Evolutionary conservation across 805 yeast species (phyloP).

Genomic region (Wickerhamomyces mucosus): DNA sequence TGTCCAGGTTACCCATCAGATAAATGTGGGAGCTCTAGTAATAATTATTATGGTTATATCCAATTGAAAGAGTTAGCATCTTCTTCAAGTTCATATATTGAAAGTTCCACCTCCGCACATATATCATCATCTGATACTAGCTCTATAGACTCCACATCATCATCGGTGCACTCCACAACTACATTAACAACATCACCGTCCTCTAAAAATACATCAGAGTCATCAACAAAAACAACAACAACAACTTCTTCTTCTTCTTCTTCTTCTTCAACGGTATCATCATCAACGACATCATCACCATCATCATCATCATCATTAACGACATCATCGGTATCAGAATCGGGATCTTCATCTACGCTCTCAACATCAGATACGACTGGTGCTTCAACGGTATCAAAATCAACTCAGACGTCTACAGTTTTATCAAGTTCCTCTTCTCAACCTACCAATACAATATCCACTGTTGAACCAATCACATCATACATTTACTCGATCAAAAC

Average conservation of each 20-base stretch:
- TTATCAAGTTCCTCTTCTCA: conserved; percentile 1
- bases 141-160: too few relatives aligned
- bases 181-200: neutral
- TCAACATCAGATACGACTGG: conserved; percentile 16
- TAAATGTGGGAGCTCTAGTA: conserved; percentile 30
- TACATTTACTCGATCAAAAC: conserved; percentile 26
- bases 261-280: neutral
- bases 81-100: conserved; percentile 1
- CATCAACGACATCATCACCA: conserved; percentile 3
- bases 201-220: neutral
- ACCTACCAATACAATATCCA: conserved; percentile 3
- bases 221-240: neutral
- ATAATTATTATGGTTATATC: conserved; percentile 46
- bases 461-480: conserved; percentile 21
- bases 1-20: conserved; percentile 40
- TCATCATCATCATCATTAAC: conserved; percentile 1
- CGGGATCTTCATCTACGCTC: conserved; percentile 2
- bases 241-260: conserved; percentile 2
- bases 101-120: neutral
- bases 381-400: too few relatives aligned
- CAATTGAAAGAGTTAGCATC: conserved; percentile 24
- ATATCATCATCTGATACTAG: too few relatives aligned
- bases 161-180: neutral
- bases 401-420: conserved; percentile 6
- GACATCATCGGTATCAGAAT: neutral